Evolutionary conservation across 1,139 yeast genomes (phyloP), one percentile per base, ranked within the genome.

Genomic region (Kazachstania sp.): DNA sequence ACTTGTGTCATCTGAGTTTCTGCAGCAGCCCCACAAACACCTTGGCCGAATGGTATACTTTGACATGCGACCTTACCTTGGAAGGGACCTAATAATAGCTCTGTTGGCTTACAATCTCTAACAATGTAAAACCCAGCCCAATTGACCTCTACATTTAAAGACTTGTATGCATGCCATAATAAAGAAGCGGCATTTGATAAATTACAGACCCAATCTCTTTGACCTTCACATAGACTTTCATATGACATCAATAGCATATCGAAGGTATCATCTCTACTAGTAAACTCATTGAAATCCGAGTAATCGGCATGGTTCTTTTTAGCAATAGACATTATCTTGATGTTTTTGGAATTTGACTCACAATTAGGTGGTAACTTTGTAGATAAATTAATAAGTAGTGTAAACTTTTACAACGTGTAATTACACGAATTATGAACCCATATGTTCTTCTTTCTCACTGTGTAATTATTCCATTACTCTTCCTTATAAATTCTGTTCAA

Each of bases 31-130:
- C 98, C 97, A 68, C 97, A 92, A 0, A 92, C 97, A 8, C 98
- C 98, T 49, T 70, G 74, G 4, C 96, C 97, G 48, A 84, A 70
- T 49, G 70, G 62, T 49, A 92, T 92, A 18, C 69, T 66, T 65
- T 92, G 97, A 61, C 98, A 92, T 0, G 97, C 97, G 2, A 92
- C 97, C 64, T 87, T 87, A 1, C 98, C 98, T 65, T 87, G 95
- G 64, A 92, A 92, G 8, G 98, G 98, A 0, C 95, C 98, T 41
- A 92, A 71, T 31, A 86, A 74, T 47, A 92, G 71, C 57, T 75
- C 78, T 0, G 60, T 45, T 0, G 62, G 53, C 11, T 56, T 57
- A 8, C 58, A 61, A 12, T 50, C 49, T 18, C 52, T 45, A 2
- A 58, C 49, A 0, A 86, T 78, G 59, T 92, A 92, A 62, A 92